Conservation (phyloP, 495 filamentous ascomycete species). For the Podospora bellae-mahoneyi region DNA sequence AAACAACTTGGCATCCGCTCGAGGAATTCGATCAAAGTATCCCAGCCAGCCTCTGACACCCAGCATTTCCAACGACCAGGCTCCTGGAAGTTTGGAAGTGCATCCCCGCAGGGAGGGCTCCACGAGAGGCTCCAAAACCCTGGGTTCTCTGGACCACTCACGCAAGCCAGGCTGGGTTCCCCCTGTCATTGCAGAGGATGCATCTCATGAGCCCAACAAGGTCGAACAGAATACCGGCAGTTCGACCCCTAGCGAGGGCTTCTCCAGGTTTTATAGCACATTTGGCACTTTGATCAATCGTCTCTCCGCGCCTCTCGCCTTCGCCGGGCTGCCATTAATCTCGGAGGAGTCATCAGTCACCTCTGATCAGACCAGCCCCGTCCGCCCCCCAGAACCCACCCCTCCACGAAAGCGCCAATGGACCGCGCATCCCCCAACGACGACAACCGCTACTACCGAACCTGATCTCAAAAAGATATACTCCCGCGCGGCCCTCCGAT, state of each 20-base stretch:
- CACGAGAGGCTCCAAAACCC: slow-evolving; percentile 35
- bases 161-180: slow-evolving; percentile 47
- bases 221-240: neutral
- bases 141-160: slow-evolving; percentile 32
- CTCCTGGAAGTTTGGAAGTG: slow-evolving; percentile 65
- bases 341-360: slow-evolving; percentile 46
- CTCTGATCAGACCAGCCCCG: slow-evolving; percentile 19
- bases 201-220: slow-evolving; percentile 20
- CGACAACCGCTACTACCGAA: slow-evolving; percentile 44
- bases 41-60: slow-evolving; percentile 62
- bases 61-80: slow-evolving; percentile 70
- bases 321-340: slow-evolving; percentile 79
- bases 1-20: slow-evolving; percentile 82
- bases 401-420: slow-evolving; percentile 40
- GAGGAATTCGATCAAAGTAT: slow-evolving; percentile 74
- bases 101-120: slow-evolving; percentile 49
- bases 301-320: slow-evolving; percentile 84
- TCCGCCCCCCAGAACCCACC: slow-evolving; percentile 27
- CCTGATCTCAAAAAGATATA: slow-evolving; percentile 75
- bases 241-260: slow-evolving; percentile 56
- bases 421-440: slow-evolving; percentile 24
- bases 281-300: slow-evolving; percentile 78
- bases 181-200: slow-evolving; percentile 32
- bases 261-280: slow-evolving; percentile 83
- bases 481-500: slow-evolving; percentile 74